Base-by-base conservation (phyloP, 805 yeast species). In the Wickerhamomyces sydowiorum region DNA sequence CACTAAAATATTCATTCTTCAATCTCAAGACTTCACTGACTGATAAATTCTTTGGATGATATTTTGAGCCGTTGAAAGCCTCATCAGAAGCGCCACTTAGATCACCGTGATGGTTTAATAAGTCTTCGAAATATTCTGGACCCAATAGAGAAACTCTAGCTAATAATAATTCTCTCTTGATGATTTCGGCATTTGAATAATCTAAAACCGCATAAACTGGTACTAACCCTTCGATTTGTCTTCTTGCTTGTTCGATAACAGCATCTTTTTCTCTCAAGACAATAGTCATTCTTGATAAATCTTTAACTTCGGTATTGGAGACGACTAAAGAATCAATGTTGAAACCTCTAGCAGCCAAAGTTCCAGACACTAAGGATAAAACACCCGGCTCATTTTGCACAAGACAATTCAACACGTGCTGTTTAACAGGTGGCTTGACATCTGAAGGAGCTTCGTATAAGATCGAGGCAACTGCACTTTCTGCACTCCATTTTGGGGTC, bases 351-450 rank as follows among this genome's bases (percentile, higher is more conserved):
- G 97, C 98, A 30, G 99, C 99, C 52, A 93, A 75, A 41, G 96
- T 89, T 42, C 97, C 96, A 7, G 97, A 85, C 34, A 93, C 86
- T 42, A 91, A 78, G 28, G 96, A 83, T 56, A 93, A 72, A 36
- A 93, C 99, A 74, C 99, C 99, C 7, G 99, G 98, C 68, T 93
- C 99, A 65, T 93, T 91, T 68, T 93, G 98, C 15, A 93, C 99
- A 60, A 93, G 75, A 70, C 99, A 93, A 75, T 91, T 93, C 62
- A 93, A 74, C 36, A 93, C 95, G 56, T 93, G 99, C 57, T 86
- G 86, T 52, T 84, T 82, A 53, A 75, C 72, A 33, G 89, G 86
- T 30, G 82, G 78, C 35, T 51, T 61, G 18, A 66, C 59, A 13
- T 72, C 74, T 17, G 67, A 53, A 38, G 76, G 99, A 3, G 96